Percentiles rank a stretch among this genome's conserved stretches.
phyloP scores from a whole-genome alignment of 2,329 filamentous ascomycete genomes.

The Pseudogymnoascus sp. region DNA sequence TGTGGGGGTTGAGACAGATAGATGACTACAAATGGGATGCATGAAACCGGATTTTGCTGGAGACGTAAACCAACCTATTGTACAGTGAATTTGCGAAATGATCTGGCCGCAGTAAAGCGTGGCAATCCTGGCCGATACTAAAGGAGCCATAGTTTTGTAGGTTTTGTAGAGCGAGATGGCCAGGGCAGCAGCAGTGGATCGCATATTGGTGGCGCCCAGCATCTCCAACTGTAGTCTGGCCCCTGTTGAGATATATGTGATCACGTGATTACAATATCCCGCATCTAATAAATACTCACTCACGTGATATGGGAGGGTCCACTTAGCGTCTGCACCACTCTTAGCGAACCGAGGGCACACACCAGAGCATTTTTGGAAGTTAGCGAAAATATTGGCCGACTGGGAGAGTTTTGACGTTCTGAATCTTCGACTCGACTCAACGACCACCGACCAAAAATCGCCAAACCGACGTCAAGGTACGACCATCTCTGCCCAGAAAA shows the following conservation, averaged over 20 bases:
- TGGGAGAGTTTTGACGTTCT: constrained; percentile 8
- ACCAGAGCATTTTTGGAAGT: constrained; percentile 10
- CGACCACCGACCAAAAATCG: constrained; percentile 5
- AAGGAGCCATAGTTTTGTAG: not conserved
- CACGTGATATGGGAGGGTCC: not conserved
- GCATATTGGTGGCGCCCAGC: not conserved
- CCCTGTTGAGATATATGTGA: not conserved
- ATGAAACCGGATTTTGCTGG: not conserved
- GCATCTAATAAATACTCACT: not conserved
- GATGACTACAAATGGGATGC: not conserved
- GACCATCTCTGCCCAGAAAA: constrained; percentile 10
- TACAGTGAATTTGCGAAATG: not conserved
- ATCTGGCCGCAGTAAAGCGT: not conserved
- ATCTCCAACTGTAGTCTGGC: not conserved
- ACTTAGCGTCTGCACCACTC: constrained; percentile 14
- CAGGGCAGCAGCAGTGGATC: not conserved
- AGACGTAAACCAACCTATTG: not conserved
- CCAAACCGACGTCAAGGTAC: constrained; percentile 21
- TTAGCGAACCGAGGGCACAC: constrained; percentile 18
- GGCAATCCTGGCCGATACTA: not conserved
- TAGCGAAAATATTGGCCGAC: constrained; percentile 9
- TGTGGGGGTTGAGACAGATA: not conserved
- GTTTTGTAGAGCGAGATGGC: not conserved
- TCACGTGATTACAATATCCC: not conserved
- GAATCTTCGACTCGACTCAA: constrained; percentile 9